Conservation (phyloP, 495 filamentous ascomycete genomes). For the Cenococcum geophilum region DNA sequence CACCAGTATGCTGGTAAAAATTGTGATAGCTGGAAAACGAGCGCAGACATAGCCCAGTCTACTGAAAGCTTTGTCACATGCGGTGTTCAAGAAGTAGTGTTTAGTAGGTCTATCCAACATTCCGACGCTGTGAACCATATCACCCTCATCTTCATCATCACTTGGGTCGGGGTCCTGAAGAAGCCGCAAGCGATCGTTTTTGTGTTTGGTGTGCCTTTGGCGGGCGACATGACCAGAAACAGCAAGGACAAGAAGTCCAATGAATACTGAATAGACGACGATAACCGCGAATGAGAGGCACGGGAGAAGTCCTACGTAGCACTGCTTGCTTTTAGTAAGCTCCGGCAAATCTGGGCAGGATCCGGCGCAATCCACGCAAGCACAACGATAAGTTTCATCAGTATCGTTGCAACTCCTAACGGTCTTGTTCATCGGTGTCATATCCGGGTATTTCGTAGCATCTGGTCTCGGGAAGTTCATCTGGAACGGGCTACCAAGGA, state of each 20-base stretch:
- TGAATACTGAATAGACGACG: conserved; percentile 69
- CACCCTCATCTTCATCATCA: conserved; percentile 86
- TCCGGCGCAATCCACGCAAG: conserved; percentile 84
- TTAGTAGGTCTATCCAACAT: conserved; percentile 65
- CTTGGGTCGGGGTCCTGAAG: conserved; percentile 75
- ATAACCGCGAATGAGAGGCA: conserved; percentile 91
- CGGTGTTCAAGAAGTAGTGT: conserved; percentile 70
- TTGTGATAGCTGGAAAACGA: conserved; percentile 77
- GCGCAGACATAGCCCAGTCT: conserved; percentile 77
- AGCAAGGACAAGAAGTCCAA: conserved; percentile 58
- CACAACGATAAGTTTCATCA: conserved; percentile 77
- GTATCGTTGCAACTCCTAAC: conserved; percentile 83
- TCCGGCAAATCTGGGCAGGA: conserved; percentile 76
- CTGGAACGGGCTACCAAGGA: conserved; percentile 89
- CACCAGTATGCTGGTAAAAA: conserved; percentile 59
- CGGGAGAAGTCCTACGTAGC: conserved; percentile 77
- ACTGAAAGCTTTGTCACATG: conserved; percentile 72
- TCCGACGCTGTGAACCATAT: conserved; percentile 64
- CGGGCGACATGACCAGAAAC: conserved; percentile 69
- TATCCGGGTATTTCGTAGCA: conserved; percentile 50
- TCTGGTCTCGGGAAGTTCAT: conserved; percentile 76
- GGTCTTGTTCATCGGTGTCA: conserved; percentile 58
- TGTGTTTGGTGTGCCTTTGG: conserved; percentile 61
- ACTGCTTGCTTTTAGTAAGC: conserved; percentile 58
- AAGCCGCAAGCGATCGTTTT: conserved; percentile 74